Conservation (phyloP, 441 rosid species). For the Corymbia citriodora region DNA sequence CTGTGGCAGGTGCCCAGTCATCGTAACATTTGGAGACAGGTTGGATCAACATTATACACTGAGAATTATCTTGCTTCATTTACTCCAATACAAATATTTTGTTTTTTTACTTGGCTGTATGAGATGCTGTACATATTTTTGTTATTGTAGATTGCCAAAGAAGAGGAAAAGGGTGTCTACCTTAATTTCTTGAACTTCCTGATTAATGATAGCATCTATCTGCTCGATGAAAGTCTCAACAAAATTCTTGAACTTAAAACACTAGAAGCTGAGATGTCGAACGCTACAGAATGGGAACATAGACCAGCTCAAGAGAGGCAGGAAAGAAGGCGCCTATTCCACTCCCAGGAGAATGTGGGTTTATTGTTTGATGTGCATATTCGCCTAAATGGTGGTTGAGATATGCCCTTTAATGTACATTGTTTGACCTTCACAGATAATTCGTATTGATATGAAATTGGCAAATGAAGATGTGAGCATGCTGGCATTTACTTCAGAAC, state of each 20-base stretch:
- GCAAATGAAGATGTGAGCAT: conserved; percentile 98
- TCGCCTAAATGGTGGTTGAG: background rate
- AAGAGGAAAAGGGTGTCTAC: conserved; percentile 99
- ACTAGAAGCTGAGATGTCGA: conserved; percentile 96
- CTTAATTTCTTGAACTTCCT: conserved; percentile 95
- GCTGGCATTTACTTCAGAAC: conserved; percentile 94
- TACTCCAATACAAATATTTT: background rate
- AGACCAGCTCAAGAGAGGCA: conserved; percentile 96
- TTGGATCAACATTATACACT: conserved; percentile 17
- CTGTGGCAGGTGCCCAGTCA: conserved; percentile 99
- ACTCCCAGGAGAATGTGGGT: conserved; percentile 93
- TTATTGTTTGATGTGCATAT: background rate
- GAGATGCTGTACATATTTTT: background rate
- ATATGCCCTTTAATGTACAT: background rate
- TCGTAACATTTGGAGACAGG: conserved; percentile 96
- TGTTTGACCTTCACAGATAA: conserved; percentile 46
- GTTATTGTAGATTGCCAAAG: conserved; percentile 84
- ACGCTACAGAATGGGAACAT: conserved; percentile 86
- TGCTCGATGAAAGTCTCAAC: conserved; percentile 98
- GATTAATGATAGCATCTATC: conserved; percentile 96
- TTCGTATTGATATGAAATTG: conserved; percentile 92
- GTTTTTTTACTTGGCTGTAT: background rate
- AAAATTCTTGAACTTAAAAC: conserved; percentile 95
- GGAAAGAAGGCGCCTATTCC: conserved; percentile 91
- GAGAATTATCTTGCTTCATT: background rate